Conservation (phyloP, 2,329 filamentous ascomycete genomes). For the Ophiostoma populinum region DNA sequence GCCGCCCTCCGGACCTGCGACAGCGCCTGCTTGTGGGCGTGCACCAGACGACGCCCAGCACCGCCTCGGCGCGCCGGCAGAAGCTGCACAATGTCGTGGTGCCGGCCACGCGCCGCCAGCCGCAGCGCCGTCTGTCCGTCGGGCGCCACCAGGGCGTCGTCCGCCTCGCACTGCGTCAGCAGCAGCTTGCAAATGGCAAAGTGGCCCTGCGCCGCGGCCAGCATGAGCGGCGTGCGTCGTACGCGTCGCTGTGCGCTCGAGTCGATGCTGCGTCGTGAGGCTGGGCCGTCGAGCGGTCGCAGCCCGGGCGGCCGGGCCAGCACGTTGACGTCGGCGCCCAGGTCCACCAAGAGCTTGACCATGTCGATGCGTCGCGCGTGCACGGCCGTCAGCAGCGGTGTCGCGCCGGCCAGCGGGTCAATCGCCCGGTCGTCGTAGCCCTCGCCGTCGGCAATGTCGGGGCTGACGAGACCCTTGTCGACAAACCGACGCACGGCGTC, state of each 20-base stretch:
- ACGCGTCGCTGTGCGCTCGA: constrained; percentile 12
- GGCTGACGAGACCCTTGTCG: constrained; percentile 20
- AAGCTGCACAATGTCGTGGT: constrained; percentile 25
- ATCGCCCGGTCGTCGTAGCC: constrained; percentile 1
- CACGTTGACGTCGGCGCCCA: constrained; percentile 20
- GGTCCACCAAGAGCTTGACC: constrained; percentile 18
- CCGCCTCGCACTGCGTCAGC: constrained; percentile 22
- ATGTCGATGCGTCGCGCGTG: constrained; percentile 15
- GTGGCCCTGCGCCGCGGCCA: constrained; percentile 23
- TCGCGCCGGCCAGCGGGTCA: constrained; percentile 13
- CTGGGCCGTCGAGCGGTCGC: not conserved
- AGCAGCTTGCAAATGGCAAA: constrained; percentile 24
- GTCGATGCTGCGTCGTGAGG: not conserved
- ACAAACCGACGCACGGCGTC: constrained; percentile 18
- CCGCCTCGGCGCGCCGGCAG: constrained; percentile 23
- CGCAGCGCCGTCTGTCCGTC: constrained; percentile 28
- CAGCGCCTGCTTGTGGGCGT: constrained; percentile 17
- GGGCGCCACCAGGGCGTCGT: constrained; percentile 26
- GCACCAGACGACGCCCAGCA: constrained; percentile 21
- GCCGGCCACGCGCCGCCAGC: constrained; percentile 23
- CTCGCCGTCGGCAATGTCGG: constrained; percentile 17
- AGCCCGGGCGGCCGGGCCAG: constrained; percentile 11
- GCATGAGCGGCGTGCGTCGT: constrained; percentile 26
- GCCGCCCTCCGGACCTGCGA: constrained; percentile 2
- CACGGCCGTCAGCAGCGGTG: constrained; percentile 22